Base-by-base conservation (phyloP, 1,284 basidiomycete genomes). In the Cutaneotrichosporon sp. region DNA sequence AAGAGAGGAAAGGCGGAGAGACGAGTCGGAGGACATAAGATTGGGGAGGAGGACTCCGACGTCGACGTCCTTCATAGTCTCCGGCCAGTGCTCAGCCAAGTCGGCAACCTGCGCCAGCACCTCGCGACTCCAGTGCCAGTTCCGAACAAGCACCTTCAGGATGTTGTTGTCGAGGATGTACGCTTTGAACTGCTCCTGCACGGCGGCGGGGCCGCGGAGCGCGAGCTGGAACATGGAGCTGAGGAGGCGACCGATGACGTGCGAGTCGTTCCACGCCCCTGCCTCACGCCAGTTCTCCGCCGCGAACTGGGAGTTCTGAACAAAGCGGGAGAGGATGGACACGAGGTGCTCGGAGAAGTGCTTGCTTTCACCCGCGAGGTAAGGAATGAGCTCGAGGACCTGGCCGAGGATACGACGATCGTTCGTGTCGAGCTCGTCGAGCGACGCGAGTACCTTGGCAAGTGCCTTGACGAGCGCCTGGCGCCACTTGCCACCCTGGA, bases 91-190 rank as follows among this genome's bases (percentile, higher is more conserved):
- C n/a, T 85, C 73, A 11, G 71, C 65, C 8, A 90, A 77, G 7
- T 77, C 74, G 0, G 84, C 84, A 10, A 89, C 70, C 5, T 85
- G 86, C 50, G 81, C 79, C 36, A 92, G 70, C 1, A 86, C 85
- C 62, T 77, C 77, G 18, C 74, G 81, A 77, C 51, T 85, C 85
- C 60, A 87, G 85, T 83, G 82, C 89, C 89, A 92, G 42, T 79
- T 82, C 47, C 78, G 71, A 0, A 86, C 67, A 22, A 86, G 80
- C 31, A 72, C 57, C 0, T 65, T 68, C 4, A 88, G 31, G 58
- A 87, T 81, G 1, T 86, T 58, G 13, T 68, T 79, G 13, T 74
- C 61, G 56, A 64, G 47, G 13, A 73, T 60, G 31, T 62, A 51
- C 1, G 18, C 36, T 61, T 65, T 67, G 56, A 76, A 52, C 11